Evolutionary conservation across 192 early-diverging fungal species (phyloP).

Genomic region (Coemansia furcata): DNA sequence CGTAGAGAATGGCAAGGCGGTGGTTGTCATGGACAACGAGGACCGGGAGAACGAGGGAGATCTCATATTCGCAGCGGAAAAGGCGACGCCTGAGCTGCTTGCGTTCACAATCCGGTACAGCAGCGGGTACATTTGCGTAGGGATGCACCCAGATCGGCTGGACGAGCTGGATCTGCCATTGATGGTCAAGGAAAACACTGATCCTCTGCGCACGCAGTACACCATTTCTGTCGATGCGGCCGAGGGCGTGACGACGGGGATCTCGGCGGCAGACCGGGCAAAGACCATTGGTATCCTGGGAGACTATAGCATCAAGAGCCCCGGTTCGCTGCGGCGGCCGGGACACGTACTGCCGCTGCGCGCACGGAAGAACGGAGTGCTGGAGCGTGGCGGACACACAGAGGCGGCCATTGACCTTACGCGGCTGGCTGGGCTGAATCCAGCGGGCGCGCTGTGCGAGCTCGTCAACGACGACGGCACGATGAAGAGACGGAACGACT

Average conservation of each 20-base stretch:
- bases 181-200: slow-evolving; percentile 93
- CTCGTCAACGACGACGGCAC: slow-evolving; percentile 85
- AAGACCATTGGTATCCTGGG: slow-evolving; percentile 76
- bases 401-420: slow-evolving; percentile 91
- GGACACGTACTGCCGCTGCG: slow-evolving; percentile 95
- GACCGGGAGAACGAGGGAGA: slow-evolving; percentile 99
- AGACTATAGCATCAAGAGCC: slow-evolving; percentile 60
- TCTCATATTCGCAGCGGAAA: slow-evolving; percentile 95
- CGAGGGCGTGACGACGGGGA: slow-evolving; percentile 89
- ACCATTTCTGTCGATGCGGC: slow-evolving; percentile 88
- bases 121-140: slow-evolving; percentile 91
- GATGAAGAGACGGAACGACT: slow-evolving; percentile 95
- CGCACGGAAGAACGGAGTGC: slow-evolving; percentile 74
- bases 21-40: slow-evolving; percentile 95
- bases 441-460: slow-evolving; percentile 92
- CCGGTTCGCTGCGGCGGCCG: slow-evolving; percentile 77
- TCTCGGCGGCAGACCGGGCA: slow-evolving; percentile 89
- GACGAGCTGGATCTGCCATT: slow-evolving; percentile 84
- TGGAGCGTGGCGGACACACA: slow-evolving; percentile 91
- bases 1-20: slow-evolving; percentile 73
- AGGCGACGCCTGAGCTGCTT: slow-evolving; percentile 85
- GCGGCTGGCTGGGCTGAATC: slow-evolving; percentile 73
- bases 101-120: slow-evolving; percentile 96
- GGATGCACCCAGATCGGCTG: slow-evolving; percentile 73
- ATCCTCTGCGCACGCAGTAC: slow-evolving; percentile 91